Base-by-base conservation (phyloP, 2,329 filamentous ascomycete genomes). In the Plectosphaerella cucumerina region DNA sequence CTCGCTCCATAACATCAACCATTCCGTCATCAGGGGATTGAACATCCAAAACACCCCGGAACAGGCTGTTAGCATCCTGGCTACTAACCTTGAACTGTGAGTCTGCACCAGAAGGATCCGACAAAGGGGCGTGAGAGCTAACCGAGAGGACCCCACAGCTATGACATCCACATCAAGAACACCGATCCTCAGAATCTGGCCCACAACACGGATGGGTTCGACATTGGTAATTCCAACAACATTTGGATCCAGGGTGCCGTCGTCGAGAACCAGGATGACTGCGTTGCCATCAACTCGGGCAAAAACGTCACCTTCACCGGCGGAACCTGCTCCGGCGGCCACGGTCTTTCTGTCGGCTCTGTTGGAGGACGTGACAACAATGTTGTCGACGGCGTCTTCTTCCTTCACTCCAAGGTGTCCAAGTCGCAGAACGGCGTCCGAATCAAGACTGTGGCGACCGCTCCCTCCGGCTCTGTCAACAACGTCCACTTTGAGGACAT, bases 231-330 rank as follows among this genome's bases (percentile, higher is more conserved):
- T 23, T 78, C 73, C 31, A 69, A 61, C n/a, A 70, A 70, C 47
- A 68, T 84, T 14, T 72, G 67, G 50, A 82, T 84, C 54, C 69
- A 67, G 21, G 74, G 73, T 35, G 77, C 77, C 34, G 72, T 69
- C 31, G 71, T 84, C 48, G 73, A 80, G 61, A 84, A 84, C 69
- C 81, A 84, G 65, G 81, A 84, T 50, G 81, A 84, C 59, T 84
- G 81, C 57, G 68, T 84, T 6, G 80, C 81, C 23, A 63, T 80
- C 53, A 84, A 81, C 67, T 80, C 76, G 2, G 76, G 75, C 5
- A 70, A 63, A n/a, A 64, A 74, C 55, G 76, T 78, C 54, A 69
- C 66, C 34, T 76, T 78, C 61, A 70, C 63, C 17, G 66, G 64
- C 35, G 67, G 71, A 5, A 64, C 67, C 59, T 78, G 75, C 65